A percentile compares a stretch with the other conserved stretches of the same genome.
phyloP scores from a whole-genome alignment of 2,329 filamentous ascomycete genomes.

The Trichoderma lentiforme region DNA sequence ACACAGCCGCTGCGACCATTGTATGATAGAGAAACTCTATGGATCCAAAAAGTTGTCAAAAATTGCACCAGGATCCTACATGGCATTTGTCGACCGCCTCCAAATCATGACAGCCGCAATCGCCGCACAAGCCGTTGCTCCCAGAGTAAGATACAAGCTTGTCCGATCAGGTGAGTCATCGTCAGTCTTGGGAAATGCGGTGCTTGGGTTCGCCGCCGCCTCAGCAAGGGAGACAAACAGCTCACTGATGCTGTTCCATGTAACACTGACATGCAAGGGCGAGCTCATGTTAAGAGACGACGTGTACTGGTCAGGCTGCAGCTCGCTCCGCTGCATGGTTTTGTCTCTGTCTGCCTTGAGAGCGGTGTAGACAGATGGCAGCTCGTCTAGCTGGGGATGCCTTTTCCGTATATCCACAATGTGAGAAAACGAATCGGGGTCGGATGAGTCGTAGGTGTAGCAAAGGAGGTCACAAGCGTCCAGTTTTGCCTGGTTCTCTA shows the following conservation, averaged over 20 bases:
- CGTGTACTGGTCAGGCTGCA: conserved; percentile 91
- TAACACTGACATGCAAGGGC: conserved; percentile 90
- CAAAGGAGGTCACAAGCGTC: conserved; percentile 92
- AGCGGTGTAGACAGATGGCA: conserved; percentile 88
- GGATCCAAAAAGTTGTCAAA: neutral
- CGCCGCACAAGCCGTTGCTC: conserved; percentile 64
- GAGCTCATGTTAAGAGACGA: conserved; percentile 80
- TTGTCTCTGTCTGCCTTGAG: conserved; percentile 95
- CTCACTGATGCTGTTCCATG: conserved; percentile 90
- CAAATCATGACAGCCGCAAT: conserved; percentile 65
- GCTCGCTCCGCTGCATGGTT: conserved; percentile 87
- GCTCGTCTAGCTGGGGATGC: conserved; percentile 79
- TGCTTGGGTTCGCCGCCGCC: conserved; percentile 83
- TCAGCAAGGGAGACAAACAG: conserved; percentile 91
- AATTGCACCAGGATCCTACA: conserved; percentile 21
- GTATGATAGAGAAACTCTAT: neutral
- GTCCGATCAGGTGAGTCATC: conserved; percentile 82
- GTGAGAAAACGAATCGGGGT: conserved; percentile 92
- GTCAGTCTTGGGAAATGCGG: conserved; percentile 83
- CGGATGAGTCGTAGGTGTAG: conserved; percentile 94
- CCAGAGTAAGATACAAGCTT: conserved; percentile 79
- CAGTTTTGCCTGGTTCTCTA: conserved; percentile 87
- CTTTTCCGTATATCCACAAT: conserved; percentile 77
- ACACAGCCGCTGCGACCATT: neutral
- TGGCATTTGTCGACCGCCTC: conserved; percentile 53